phyloP scores from a whole-genome alignment of 495 filamentous ascomycete species.

The Xylaria intraflava region DNA sequence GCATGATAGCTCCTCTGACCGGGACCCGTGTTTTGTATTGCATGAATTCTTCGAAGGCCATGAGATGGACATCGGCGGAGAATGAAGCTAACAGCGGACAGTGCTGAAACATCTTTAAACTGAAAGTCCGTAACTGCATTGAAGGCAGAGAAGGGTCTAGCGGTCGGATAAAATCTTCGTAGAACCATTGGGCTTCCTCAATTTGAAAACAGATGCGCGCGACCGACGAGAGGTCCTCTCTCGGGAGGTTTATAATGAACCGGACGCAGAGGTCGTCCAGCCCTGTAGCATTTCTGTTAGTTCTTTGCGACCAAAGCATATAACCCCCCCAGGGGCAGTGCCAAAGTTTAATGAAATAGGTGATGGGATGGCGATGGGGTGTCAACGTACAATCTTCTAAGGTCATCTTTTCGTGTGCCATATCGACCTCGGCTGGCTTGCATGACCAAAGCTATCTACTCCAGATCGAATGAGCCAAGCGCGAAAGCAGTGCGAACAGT shows the following conservation, averaged over 20 bases:
- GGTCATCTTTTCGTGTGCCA: conserved; percentile 75
- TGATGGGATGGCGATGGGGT: background rate
- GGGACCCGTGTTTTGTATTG: conserved; percentile 91
- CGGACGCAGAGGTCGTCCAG: conserved; percentile 91
- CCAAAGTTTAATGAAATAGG: background rate
- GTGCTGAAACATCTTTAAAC: conserved; percentile 81
- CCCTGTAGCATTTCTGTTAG: conserved; percentile 51
- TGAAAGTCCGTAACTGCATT: conserved; percentile 75
- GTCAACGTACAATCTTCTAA: conserved; percentile 75
- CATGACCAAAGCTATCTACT: conserved; percentile 36
- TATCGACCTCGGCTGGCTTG: conserved; percentile 43
- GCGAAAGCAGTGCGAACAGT: background rate
- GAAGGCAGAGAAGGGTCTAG: conserved; percentile 78
- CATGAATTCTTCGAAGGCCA: conserved; percentile 83
- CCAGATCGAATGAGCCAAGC: background rate
- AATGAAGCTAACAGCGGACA: conserved; percentile 81
- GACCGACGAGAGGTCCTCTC: conserved; percentile 79
- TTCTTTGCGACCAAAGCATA: background rate
- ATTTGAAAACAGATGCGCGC: conserved; percentile 97
- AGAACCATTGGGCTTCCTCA: conserved; percentile 99
- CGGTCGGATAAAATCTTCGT: conserved; percentile 96
- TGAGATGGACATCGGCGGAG: conserved; percentile 65
- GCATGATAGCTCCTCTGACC: conserved; percentile 84
- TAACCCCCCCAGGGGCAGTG: background rate
- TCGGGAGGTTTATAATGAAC: conserved; percentile 92